These are phyloP conservation scores for Carex littledalei DNA, from an alignment of 176 grass and related monocot genomes.

Conservation along the genomic window DNA sequence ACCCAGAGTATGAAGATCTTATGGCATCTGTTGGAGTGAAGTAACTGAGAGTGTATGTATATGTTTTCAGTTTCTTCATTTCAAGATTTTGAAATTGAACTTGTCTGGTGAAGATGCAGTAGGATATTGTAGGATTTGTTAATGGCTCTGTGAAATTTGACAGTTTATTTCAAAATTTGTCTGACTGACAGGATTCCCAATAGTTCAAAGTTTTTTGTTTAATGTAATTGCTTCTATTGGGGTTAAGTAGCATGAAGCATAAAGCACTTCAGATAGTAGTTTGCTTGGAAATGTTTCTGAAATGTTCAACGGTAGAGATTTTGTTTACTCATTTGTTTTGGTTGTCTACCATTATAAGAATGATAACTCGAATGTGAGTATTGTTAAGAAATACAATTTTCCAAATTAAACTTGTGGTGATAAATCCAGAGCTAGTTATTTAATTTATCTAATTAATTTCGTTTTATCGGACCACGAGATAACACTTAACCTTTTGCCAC, in stretches of 20 bases:
- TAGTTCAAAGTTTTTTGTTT: background rate
- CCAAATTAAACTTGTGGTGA: background rate
- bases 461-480: no score
- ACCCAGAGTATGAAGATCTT: conserved; percentile 64
- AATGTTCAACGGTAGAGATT: background rate
- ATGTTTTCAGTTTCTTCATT: conserved; percentile 4
- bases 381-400: background rate
- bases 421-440: background rate
- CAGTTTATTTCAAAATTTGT: background rate
- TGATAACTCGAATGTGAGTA: background rate
- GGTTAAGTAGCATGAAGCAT: background rate
- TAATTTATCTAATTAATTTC: background rate
- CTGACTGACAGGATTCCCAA: background rate
- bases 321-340: background rate
- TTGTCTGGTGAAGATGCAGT: background rate
- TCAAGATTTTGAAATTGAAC: conserved; percentile 3
- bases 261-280: background rate
- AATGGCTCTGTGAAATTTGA: background rate
- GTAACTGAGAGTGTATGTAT: conserved; percentile 6
- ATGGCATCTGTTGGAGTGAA: conserved; percentile 75
- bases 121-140: background rate
- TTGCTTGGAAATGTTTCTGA: background rate
- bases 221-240: background rate
- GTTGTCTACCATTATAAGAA: background rate
- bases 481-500: background rate